Evolutionary conservation across 2,329 filamentous ascomycete genomes (phyloP).

Genomic region (Calonectria fujianensis): DNA sequence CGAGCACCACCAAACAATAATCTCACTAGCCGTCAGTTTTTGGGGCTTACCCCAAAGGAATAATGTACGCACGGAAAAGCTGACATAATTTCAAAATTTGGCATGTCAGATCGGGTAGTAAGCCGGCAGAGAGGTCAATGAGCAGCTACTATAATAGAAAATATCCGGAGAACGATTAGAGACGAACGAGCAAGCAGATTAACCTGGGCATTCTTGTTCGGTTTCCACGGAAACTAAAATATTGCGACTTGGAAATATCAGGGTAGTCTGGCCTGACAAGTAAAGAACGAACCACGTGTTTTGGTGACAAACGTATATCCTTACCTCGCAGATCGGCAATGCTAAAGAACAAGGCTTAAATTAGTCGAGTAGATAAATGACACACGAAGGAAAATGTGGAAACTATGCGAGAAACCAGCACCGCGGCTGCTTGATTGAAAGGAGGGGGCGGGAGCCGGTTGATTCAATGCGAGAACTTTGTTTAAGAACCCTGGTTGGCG

Average conservation of each 20-base stretch:
- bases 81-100: background rate
- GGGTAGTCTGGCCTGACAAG: background rate
- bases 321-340: no score
- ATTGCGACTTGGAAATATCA: background rate
- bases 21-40: background rate
- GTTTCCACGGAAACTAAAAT: background rate
- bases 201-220: background rate
- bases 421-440: no score
- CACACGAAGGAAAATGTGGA: no score
- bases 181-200: fast-evolving
- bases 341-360: no score
- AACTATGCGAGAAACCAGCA: no score
- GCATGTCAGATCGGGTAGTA: background rate
- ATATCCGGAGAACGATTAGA: background rate
- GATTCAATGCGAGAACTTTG: no score
- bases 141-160: background rate
- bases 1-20: background rate
- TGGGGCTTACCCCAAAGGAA: background rate
- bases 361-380: no score
- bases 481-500: no score
- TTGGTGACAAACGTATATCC: no score
- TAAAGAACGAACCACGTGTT: no score
- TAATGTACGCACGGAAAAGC: background rate
- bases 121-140: background rate
- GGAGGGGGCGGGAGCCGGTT: no score